Conservation (phyloP, 2,329 filamentous ascomycete species). For the Trichoderma polysporum region DNA sequence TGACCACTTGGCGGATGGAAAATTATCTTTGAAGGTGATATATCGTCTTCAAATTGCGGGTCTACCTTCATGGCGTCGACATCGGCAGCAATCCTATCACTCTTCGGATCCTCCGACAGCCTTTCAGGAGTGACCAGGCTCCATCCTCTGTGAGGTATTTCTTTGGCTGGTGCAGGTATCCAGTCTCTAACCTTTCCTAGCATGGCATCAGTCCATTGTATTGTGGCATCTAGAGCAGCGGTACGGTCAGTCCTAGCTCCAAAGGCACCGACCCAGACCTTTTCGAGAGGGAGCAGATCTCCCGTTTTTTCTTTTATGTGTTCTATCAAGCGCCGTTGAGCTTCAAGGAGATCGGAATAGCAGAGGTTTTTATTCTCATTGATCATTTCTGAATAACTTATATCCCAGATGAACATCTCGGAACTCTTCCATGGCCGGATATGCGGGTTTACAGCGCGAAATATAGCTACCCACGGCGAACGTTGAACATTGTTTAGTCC, state of each 20-base stretch:
- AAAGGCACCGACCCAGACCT: constrained; percentile 48
- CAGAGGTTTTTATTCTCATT: constrained; percentile 23
- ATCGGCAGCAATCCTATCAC: background rate
- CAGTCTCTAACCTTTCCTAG: constrained; percentile 33
- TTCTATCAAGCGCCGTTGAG: constrained; percentile 47
- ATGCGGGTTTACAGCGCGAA: constrained; percentile 45
- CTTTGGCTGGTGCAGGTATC: constrained; percentile 36
- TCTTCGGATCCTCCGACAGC: background rate
- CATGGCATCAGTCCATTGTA: constrained; percentile 38
- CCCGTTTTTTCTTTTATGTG: constrained; percentile 34
- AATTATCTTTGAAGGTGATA: constrained; percentile 36
- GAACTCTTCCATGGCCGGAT: constrained; percentile 31
- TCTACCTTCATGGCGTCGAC: constrained; percentile 28
- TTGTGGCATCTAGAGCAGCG: constrained; percentile 44
- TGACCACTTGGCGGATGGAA: constrained; percentile 48
- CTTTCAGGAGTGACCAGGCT: constrained; percentile 30
- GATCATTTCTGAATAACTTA: constrained; percentile 32
- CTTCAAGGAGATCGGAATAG: constrained; percentile 41
- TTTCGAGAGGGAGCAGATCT: constrained; percentile 35
- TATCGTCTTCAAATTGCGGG: constrained; percentile 22
- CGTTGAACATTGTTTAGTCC: constrained; percentile 29
- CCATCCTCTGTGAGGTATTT: constrained; percentile 41
- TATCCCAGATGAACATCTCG: constrained; percentile 59
- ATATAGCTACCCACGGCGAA: constrained; percentile 53
- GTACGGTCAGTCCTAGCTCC: constrained; percentile 25